phyloP scores from a whole-genome alignment of 352 stramenopile species.

The Elongisporangium senticosum region DNA sequence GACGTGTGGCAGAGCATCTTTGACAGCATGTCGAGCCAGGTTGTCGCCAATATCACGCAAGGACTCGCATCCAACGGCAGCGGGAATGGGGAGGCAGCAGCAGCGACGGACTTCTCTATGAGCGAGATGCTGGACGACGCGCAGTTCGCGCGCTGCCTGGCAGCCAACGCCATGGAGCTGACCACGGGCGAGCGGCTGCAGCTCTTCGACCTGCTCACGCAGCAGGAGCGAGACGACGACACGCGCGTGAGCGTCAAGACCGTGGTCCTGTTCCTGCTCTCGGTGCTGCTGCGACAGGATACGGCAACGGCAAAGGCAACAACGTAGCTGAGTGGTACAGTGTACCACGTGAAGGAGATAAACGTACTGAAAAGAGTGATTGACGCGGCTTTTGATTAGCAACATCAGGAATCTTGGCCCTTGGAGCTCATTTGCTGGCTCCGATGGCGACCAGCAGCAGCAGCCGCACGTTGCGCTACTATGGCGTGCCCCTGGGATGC shows the following conservation, averaged over 20 bases:
- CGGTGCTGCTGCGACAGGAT: neutral
- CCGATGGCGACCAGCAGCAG: neutral
- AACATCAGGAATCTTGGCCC: neutral
- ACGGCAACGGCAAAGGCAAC: neutral
- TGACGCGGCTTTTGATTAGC: neutral
- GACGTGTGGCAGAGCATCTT: slow-evolving; percentile 36
- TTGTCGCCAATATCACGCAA: slow-evolving; percentile 16
- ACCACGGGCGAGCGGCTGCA: slow-evolving; percentile 50
- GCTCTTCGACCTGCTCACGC: slow-evolving; percentile 43
- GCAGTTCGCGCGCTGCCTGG: slow-evolving; percentile 27
- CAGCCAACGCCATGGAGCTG: slow-evolving; percentile 34
- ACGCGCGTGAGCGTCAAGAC: slow-evolving; percentile 18
- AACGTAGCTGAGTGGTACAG: no score
- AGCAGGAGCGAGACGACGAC: slow-evolving; percentile 21
- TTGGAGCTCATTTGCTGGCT: neutral
- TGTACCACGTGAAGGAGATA: neutral
- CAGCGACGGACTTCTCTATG: neutral
- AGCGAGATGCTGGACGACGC: slow-evolving; percentile 27
- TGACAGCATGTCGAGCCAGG: slow-evolving; percentile 10
- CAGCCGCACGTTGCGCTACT: slow-evolving; percentile 3
- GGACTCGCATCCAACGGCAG: slow-evolving; percentile 8
- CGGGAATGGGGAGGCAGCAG: neutral
- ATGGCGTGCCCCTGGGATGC: slow-evolving; percentile 9
- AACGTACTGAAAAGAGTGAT: neutral
- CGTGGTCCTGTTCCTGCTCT: slow-evolving; percentile 18